Conservation (phyloP, 345 rosid genomes). For the Zanthoxylum bungeanum region DNA sequence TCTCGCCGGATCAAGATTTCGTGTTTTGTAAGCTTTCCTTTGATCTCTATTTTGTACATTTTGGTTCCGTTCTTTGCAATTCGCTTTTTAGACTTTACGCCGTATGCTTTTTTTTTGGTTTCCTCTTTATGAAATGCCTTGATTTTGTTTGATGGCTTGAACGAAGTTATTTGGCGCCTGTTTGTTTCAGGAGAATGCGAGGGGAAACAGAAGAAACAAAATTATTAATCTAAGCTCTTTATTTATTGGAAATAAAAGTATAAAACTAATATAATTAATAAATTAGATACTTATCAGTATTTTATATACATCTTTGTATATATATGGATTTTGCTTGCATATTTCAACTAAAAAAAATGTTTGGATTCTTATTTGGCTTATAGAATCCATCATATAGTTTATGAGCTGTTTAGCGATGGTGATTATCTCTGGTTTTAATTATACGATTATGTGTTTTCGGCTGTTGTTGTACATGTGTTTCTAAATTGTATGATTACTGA, state of each 20-base stretch:
- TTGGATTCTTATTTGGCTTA: neutral
- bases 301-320: too few species aligned
- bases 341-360: too few species aligned
- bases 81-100: neutral
- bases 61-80: neutral
- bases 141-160: slow-evolving; percentile 15
- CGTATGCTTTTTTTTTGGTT: slow-evolving; percentile 1
- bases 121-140: neutral
- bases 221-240: neutral
- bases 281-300: too few species aligned
- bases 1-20: slow-evolving; percentile 2
- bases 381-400: neutral
- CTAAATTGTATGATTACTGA: neutral
- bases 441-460: neutral
- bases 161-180: neutral
- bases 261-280: too few species aligned
- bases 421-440: neutral
- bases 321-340: neutral
- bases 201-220: neutral
- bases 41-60: slow-evolving; percentile 1
- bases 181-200: slow-evolving; percentile 8
- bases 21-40: neutral
- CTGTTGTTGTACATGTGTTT: neutral
- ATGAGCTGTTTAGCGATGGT: neutral
- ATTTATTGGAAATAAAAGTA: neutral